Conservation (phyloP, 257 asterid species). For the Cruciata laevipes region DNA sequence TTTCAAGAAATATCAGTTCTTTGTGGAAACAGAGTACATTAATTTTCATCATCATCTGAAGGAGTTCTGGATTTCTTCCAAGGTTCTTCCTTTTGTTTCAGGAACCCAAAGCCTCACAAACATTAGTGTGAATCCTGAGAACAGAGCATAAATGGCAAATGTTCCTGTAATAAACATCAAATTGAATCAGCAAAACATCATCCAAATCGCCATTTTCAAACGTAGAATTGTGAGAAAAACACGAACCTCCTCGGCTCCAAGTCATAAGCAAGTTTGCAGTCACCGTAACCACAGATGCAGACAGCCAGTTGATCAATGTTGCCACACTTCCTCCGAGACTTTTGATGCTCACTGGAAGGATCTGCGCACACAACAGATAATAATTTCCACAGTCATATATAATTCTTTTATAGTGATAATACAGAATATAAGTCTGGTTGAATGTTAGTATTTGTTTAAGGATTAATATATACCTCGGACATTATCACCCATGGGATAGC, state of each 20-base stretch:
- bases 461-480: slow-evolving; percentile 77
- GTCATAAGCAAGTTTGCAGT: slow-evolving; percentile 71
- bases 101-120: slow-evolving; percentile 74
- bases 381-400: slow-evolving; percentile 2
- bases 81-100: slow-evolving; percentile 82
- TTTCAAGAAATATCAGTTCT: background rate
- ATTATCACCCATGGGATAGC: slow-evolving; percentile 85
- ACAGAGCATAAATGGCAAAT: slow-evolving; percentile 46
- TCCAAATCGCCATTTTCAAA: background rate
- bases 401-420: background rate
- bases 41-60: slow-evolving; percentile 38
- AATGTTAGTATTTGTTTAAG: background rate
- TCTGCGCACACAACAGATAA: slow-evolving; percentile 28
- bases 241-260: slow-evolving; percentile 84
- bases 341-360: slow-evolving; percentile 81
- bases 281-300: slow-evolving; percentile 69
- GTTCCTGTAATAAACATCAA: slow-evolving; percentile 55
- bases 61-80: slow-evolving; percentile 69
- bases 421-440: background rate
- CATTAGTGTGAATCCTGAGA: slow-evolving; percentile 47
- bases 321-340: slow-evolving; percentile 95
- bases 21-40: background rate
- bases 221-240: slow-evolving; percentile 19
- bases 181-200: background rate
- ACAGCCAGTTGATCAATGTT: slow-evolving; percentile 74